phyloP scores from a whole-genome alignment of 371 early-diverging fungal species.

The Fennellomyces sp. region DNA sequence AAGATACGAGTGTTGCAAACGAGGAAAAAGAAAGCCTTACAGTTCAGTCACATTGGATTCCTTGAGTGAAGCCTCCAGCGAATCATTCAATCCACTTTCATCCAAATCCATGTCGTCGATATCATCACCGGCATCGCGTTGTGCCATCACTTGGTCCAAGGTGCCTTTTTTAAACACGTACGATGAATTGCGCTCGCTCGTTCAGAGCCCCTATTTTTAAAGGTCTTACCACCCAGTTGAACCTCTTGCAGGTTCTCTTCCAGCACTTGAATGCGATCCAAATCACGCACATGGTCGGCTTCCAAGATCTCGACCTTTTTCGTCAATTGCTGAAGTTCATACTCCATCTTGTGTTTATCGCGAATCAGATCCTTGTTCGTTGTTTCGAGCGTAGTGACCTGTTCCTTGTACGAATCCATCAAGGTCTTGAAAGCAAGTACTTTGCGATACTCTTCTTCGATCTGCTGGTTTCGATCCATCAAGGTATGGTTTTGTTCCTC shows the following conservation, averaged over 20 bases:
- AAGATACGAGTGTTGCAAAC: neutral
- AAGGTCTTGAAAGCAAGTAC: slow-evolving; percentile 76
- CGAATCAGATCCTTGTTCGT: slow-evolving; percentile 68
- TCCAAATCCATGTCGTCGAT: slow-evolving; percentile 46
- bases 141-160: neutral
- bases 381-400: slow-evolving; percentile 73
- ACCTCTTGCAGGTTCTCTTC: slow-evolving; percentile 85
- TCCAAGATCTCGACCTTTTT: slow-evolving; percentile 71
- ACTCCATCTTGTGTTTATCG: slow-evolving; percentile 76
- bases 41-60: slow-evolving; percentile 58
- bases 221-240: slow-evolving; percentile 73
- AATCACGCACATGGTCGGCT: slow-evolving; percentile 63
- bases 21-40: slow-evolving; percentile 22
- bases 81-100: slow-evolving; percentile 31
- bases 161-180: no score
- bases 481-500: slow-evolving; percentile 82
- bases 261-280: slow-evolving; percentile 75
- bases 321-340: slow-evolving; percentile 65
- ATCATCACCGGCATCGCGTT: neutral
- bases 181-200: no score
- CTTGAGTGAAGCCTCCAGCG: slow-evolving; percentile 51
- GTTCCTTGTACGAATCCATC: slow-evolving; percentile 88
- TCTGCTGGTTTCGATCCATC: slow-evolving; percentile 65
- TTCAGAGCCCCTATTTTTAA: no score
- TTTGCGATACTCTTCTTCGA: slow-evolving; percentile 89